Evolutionary conservation across 495 filamentous ascomycete species (phyloP), one percentile per base, ranked within the genome.

Genomic region (Penicillium coprophilum): DNA sequence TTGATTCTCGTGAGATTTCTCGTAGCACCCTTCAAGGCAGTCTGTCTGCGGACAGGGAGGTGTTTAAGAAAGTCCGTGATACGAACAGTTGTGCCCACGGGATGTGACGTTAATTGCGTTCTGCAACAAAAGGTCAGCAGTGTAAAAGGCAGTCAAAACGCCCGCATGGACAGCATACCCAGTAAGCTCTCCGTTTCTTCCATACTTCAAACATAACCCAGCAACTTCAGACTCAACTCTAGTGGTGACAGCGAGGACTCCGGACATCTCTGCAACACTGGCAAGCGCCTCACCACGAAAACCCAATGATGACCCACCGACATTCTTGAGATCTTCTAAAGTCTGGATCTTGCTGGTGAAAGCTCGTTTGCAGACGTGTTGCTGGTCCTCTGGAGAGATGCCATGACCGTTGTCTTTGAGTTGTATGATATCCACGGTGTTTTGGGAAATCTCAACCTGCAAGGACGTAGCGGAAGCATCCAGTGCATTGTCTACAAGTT

Each of bases 401-500:
- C 94, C 94, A 57, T 84, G 71, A 21, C 94, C 94, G 72, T 96
- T 96, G 70, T 98, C 94, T 55, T 88, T 87, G 52, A 97, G 85
- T 59, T 93, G 89, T 45, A 98, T 86, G n/a, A 82, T 76, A 67
- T 93, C 89, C 12, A 97, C 66, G 0, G 87, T 84, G 59, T 97
- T 92, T 23, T 76, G 61, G 2, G 90, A 87, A 27, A 96, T 77
- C 53, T 92, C 79, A 31, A 97, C 74, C 28, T 83, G 79, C 36
- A 97, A 77, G 0, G 83, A 83, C 2, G 87, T 85, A 6, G 93
- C 88, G 23, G 80, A 80, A 4, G 93, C 89, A 69, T 97, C 94
- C 9, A 97, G 77, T 19, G 90, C 84, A 68, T 98, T 98, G 56
- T 98, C 94, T 31, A 98, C 64, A 10, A 97, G 82, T 65, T 98